Evolutionary conservation across 106 monocot species (phyloP), one percentile per base, ranked within the genome.

Genomic region (Alisma plantagoaquatica): DNA sequence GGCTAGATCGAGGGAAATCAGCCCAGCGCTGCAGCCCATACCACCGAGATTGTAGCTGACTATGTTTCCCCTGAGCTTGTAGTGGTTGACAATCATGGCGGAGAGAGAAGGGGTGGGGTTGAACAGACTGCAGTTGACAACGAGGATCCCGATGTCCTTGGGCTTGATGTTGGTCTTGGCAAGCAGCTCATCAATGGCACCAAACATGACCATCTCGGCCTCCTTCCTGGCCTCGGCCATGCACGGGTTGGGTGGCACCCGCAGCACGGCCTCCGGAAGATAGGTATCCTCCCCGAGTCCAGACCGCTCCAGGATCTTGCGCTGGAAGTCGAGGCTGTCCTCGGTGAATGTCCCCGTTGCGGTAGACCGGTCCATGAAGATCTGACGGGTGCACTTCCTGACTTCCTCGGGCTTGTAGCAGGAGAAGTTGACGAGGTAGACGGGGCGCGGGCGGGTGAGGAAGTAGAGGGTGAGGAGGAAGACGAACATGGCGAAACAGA

Each of bases 161-260:
- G 61, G 61, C 32, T 35, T 48, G 23, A 50, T 14, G 33, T 24
- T 15, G 16, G 61, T 62, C 61, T 62, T 62, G 20, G 19, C 47
- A 31, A 62, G 50, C 33, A 62, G 61, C 23, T 62, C 61, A 31
- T 62, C 61, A 2, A 62, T 16, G 2, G 61, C 61, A 1, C 61
- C 61, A 49, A 62, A 62, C 61, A 62, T 62, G 17, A 62, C 61
- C 4, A 26, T 35, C 49, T 62, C 49, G 10, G 61, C 61, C 23
- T 62, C 61, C 16, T 62, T 62, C 16, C 61, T 27, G 32, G 61
- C 61, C 49, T 62, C 61, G 30, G 61, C 61, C 61, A 62, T 62
- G 49, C 61, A 62, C 10, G 49, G 47, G 18, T 62, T 62, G 19
- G 61, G 61, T 1, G 61, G 61, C 3, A 49, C 31, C 0, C 50